Percentiles rank a stretch among this genome's conserved stretches.
phyloP scores from a whole-genome alignment of 352 stramenopile genomes.

The Phytophthora kernoviae region DNA sequence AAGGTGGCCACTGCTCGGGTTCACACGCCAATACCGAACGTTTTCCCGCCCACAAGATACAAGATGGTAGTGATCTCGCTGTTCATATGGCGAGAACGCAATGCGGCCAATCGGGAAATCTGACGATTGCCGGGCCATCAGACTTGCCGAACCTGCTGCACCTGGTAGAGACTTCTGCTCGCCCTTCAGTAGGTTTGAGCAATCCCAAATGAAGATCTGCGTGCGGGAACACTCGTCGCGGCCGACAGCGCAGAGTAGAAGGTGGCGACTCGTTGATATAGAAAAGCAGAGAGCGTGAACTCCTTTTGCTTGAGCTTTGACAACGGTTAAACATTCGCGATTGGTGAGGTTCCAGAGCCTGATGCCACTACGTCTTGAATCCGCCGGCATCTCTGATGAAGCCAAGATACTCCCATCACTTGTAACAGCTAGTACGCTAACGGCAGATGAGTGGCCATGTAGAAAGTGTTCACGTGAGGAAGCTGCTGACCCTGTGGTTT shows the following conservation, averaged over 20 bases:
- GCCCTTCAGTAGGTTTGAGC: slow-evolving; percentile 28
- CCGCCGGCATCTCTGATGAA: slow-evolving; percentile 46
- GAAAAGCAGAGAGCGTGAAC: slow-evolving; percentile 63
- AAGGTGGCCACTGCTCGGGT: slow-evolving; percentile 54
- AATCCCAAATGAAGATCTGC: slow-evolving; percentile 82
- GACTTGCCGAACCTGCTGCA: slow-evolving; percentile 17
- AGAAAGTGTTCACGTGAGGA: slow-evolving; percentile 43
- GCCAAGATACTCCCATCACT: slow-evolving; percentile 45
- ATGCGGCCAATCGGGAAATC: slow-evolving; percentile 81
- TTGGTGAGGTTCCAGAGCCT: slow-evolving; percentile 59
- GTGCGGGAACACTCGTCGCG: slow-evolving; percentile 67
- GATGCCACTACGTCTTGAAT: slow-evolving; percentile 34
- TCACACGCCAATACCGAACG: slow-evolving; percentile 91
- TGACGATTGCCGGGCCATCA: slow-evolving; percentile 85
- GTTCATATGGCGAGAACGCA: slow-evolving; percentile 87
- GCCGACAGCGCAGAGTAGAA: slow-evolving; percentile 65
- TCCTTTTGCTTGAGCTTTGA: slow-evolving; percentile 53
- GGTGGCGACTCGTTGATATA: slow-evolving; percentile 16
- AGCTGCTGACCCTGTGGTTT: slow-evolving; percentile 2
- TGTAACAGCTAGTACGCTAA: slow-evolving; percentile 52
- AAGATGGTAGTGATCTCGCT: slow-evolving; percentile 54
- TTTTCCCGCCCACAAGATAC: slow-evolving; percentile 92
- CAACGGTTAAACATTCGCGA: slow-evolving; percentile 48
- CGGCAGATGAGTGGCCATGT: slow-evolving; percentile 36
- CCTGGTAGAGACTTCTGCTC: background rate